Conservation (phyloP, 2,329 filamentous ascomycete genomes). For the Neospermospora avenae region DNA sequence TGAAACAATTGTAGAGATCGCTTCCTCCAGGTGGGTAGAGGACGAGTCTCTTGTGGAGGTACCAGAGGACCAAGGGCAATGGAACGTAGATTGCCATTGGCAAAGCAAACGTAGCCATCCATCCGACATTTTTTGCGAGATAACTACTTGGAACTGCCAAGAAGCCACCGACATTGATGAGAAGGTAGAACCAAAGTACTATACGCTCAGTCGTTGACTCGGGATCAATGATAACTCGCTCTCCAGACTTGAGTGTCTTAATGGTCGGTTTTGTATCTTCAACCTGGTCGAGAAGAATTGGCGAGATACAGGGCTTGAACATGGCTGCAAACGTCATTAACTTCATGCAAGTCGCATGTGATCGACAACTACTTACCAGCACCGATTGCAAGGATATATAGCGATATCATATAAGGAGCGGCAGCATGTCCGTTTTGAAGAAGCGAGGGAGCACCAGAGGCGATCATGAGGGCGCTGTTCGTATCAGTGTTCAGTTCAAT, state of each 20-base stretch:
- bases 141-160: conserved; percentile 44
- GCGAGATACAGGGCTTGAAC: conserved; percentile 69
- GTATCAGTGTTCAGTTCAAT: no score
- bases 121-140: conserved; percentile 46
- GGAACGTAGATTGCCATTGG: conserved; percentile 59
- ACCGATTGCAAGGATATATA: conserved; percentile 30
- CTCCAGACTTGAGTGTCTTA: conserved; percentile 49
- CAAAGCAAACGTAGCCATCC: conserved; percentile 44
- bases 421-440: conserved; percentile 58
- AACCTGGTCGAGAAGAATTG: conserved; percentile 58
- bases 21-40: conserved; percentile 45
- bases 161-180: conserved; percentile 63
- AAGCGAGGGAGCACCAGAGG: conserved; percentile 22
- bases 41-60: conserved; percentile 41
- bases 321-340: conserved; percentile 54
- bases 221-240: conserved; percentile 59
- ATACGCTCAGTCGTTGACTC: conserved; percentile 51
- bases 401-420: conserved; percentile 35
- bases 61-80: conserved; percentile 50
- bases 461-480: conserved; percentile 46
- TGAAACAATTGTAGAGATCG: conserved; percentile 44
- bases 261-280: conserved; percentile 40
- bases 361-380: conserved; percentile 35
- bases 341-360: conserved; percentile 33
- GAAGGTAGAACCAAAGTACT: conserved; percentile 56